Evolutionary conservation across 257 asterid genomes (phyloP).

Genomic region (Ajuga chamaepitys): DNA sequence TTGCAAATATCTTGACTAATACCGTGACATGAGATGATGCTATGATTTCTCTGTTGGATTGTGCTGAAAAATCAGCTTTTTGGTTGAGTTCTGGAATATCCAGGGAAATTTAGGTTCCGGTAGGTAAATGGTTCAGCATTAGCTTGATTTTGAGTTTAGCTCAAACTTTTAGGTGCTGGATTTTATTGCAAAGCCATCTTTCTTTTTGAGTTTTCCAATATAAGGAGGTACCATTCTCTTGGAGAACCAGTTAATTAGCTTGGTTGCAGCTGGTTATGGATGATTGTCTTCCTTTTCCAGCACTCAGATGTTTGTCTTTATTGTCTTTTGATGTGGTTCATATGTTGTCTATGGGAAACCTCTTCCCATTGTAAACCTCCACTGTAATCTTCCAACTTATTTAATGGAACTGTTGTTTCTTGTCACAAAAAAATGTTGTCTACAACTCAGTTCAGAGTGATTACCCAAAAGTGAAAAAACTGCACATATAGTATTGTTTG

Average conservation of each 20-base stretch:
- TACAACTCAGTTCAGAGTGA: background rate
- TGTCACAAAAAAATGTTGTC: too few species aligned
- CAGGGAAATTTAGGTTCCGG: background rate
- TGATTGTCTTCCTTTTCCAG: background rate
- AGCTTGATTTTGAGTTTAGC: constrained; percentile 5
- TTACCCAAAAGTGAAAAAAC: background rate
- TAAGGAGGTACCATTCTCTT: background rate
- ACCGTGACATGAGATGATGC: background rate
- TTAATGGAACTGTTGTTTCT: too few species aligned
- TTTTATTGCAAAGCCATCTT: background rate
- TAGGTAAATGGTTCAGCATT: background rate
- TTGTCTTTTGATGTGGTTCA: background rate
- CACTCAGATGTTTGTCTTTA: background rate
- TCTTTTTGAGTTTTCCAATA: background rate
- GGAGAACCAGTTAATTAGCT: background rate
- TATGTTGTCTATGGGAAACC: background rate
- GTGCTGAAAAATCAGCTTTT: background rate
- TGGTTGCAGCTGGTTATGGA: background rate
- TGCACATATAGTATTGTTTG: background rate
- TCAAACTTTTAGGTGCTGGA: background rate
- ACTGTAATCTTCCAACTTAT: too few species aligned
- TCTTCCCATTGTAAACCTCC: too few species aligned
- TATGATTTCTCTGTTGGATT: constrained; percentile 12
- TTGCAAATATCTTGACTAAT: background rate
- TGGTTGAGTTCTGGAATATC: background rate